Evolutionary conservation across 1,139 yeast species (phyloP), one percentile per base, ranked within the genome.

Genomic region (Saccharomyces hybrid): DNA sequence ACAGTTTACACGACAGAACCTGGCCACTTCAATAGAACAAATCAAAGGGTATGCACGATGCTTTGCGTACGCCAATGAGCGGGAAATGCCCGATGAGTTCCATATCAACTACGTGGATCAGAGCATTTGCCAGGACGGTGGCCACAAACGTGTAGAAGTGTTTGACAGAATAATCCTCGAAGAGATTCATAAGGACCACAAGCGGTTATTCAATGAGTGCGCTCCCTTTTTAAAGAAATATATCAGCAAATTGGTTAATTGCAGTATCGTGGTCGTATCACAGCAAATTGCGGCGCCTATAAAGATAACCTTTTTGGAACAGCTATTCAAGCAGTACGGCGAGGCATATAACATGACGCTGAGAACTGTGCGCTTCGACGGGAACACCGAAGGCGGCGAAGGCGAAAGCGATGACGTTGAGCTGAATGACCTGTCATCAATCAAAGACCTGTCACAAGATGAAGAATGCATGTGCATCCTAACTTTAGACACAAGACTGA

Each of bases 21-120:
- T 50, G n/a, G 52, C 46, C 25, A 44, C 46, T n/a, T 26, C 49
- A 14, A 46, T 50, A 7, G 52, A 50, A 42, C 44, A 50, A 46
- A 44, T 25, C 13, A 26, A 27, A n/a, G 19, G 49, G 13, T 8
- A 26, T 7, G 19, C 48, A 3, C 32, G 52, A 34, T 44, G 52
- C 42, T 50, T 32, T 48, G 50, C 50, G 13, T 48, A 29, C 13
- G 28, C 41, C 13, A 26, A 48, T 31, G 26, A 48, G 19, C 28
- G 41, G 5, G 25, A 29, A 11, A 16, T 48, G 19, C 44, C 50
- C 16, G 3, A 19, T 8, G 25, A 19, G 11, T 48, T 31, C 9
- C 26, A 23, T 5, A 6, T 32, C 41, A 16, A 23, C 5, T 46
- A 26, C 11, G 31, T 26, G 13, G 31, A 46, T 11, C 31, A 46